Evolutionary conservation across 208 protist genomes (phyloP).

Genomic region (Leishmania braziliensis): DNA sequence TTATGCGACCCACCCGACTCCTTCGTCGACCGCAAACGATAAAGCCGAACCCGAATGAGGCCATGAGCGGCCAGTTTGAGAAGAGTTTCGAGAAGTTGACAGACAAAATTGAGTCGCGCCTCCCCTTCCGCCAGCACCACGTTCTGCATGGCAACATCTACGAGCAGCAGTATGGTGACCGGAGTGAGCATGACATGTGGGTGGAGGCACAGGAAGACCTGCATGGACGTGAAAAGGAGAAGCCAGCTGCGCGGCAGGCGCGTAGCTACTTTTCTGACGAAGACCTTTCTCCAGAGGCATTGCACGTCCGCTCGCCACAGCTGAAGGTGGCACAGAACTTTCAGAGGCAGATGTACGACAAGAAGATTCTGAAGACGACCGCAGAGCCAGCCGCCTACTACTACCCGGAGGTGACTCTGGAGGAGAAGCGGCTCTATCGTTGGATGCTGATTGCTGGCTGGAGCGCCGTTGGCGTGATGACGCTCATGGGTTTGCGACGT

Average conservation of each 20-base stretch:
- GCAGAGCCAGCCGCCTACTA: conserved; percentile 73
- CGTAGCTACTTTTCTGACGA: conserved; percentile 74
- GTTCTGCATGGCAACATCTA: conserved; percentile 58
- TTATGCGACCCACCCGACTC: conserved; percentile 30
- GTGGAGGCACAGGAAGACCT: conserved; percentile 68
- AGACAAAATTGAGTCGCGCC: conserved; percentile 54
- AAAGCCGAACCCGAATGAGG: conserved; percentile 80
- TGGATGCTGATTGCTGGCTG: conserved; percentile 30
- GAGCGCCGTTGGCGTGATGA: conserved; percentile 11
- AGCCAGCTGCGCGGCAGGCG: conserved; percentile 61
- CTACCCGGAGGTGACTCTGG: conserved; percentile 42
- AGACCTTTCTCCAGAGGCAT: conserved; percentile 54
- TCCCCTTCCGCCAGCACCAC: conserved; percentile 67
- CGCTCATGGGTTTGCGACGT: conserved; percentile 10
- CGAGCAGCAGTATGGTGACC: conserved; percentile 70
- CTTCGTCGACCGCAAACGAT: conserved; percentile 64
- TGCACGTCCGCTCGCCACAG: conserved; percentile 61
- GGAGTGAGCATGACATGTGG: conserved; percentile 49
- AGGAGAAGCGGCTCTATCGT: conserved; percentile 34
- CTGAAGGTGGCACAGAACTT: conserved; percentile 72
- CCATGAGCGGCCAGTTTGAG: conserved; percentile 70
- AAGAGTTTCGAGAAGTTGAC: conserved; percentile 84
- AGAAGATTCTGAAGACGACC: conserved; percentile 68
- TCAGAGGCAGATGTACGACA: conserved; percentile 61
- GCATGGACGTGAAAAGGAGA: conserved; percentile 55